Base-by-base conservation (phyloP, 305 asterid species). In the Striga hermonthica region DNA sequence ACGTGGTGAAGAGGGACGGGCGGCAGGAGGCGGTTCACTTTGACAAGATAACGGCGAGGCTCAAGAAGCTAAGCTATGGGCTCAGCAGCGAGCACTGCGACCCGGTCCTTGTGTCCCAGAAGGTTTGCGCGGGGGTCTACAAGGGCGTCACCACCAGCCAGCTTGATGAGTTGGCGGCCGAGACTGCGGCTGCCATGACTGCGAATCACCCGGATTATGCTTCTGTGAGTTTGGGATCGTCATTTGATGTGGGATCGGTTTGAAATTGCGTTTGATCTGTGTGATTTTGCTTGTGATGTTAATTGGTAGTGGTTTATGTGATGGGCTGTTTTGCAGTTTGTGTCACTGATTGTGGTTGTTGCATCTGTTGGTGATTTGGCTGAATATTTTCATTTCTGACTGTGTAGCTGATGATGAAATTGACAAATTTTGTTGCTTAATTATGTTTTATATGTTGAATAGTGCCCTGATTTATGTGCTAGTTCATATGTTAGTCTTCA, bases 161-260 rank as follows among this genome's bases (percentile, higher is more conserved):
- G 86, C 88, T 94, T 64, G 97, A 90, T 71, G 97, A 88, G 50
- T 76, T 94, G 84, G 99, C 96, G 13, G 99, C 99, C 1, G 97
- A 93, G 79, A 93, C 99, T 3, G 83, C 97, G 0, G 99, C 99
- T 0, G 97, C 95, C 50, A 62, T 93, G 95, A 90, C 97, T 4
- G 82, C 97, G 1, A 85, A 82, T 39, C 99, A 93, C 61, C 96
- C 99, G 4, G 99, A 93, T 75, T 93, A 93, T 70, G 96, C 97
- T 57, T 88, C 83, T 4, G 97, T 93, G 57, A 76, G 92, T 89
- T 6, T 44, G 58, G 37, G 31, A 14, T 9, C 6, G 54, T 60
- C 14, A 60, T 53, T 15, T 65, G n/a, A 0, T 22, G 13, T 22
- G 3, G 50, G 70, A 62, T 45, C 49, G 55, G n/a, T 52, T 44